A percentile compares a stretch with the other conserved stretches of the same genome.
These are phyloP conservation scores for Lepidopterella palustris DNA, from an alignment of 495 filamentous ascomycete species.

Conservation along the genomic window DNA sequence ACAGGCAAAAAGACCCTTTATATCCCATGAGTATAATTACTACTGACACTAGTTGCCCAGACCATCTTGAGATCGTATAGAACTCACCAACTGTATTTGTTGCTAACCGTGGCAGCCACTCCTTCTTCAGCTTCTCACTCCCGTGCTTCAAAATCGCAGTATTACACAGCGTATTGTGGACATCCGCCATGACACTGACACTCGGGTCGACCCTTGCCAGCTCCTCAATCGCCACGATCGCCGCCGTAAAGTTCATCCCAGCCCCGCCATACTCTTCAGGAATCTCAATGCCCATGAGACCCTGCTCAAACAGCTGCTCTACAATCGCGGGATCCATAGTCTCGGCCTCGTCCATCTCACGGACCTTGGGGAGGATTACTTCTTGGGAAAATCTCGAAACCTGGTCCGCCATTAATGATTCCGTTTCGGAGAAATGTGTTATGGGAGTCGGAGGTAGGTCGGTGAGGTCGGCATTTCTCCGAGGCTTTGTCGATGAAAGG, in stretches of 20 bases:
- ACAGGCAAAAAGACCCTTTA: slow-evolving; percentile 86
- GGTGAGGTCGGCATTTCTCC: slow-evolving; percentile 54
- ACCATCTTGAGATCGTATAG: slow-evolving; percentile 48
- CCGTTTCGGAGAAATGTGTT: slow-evolving; percentile 84
- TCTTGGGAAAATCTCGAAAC: slow-evolving; percentile 89
- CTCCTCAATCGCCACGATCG: slow-evolving; percentile 95
- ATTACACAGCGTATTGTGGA: slow-evolving; percentile 97
- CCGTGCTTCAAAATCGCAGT: slow-evolving; percentile 86
- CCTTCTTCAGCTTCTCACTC: slow-evolving; percentile 63
- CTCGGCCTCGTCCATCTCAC: slow-evolving; percentile 97
- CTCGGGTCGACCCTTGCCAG: slow-evolving; percentile 89
- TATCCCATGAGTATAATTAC: not conserved
- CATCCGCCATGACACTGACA: slow-evolving; percentile 87
- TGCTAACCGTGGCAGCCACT: slow-evolving; percentile 80
- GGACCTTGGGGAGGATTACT: slow-evolving; percentile 81
- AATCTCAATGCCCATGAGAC: slow-evolving; percentile 94
- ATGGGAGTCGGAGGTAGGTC: slow-evolving; percentile 84
- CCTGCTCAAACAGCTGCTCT: slow-evolving; percentile 93
- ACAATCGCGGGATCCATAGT: slow-evolving; percentile 82
- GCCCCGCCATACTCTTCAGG: slow-evolving; percentile 94
- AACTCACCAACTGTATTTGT: slow-evolving; percentile 64
- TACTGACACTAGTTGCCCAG: not conserved
- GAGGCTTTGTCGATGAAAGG: slow-evolving; percentile 62
- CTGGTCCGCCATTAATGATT: slow-evolving; percentile 78
- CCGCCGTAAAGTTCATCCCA: slow-evolving; percentile 97